phyloP scores from a whole-genome alignment of 768 basidiomycete species.

The Stropharia rugosoannulata region DNA sequence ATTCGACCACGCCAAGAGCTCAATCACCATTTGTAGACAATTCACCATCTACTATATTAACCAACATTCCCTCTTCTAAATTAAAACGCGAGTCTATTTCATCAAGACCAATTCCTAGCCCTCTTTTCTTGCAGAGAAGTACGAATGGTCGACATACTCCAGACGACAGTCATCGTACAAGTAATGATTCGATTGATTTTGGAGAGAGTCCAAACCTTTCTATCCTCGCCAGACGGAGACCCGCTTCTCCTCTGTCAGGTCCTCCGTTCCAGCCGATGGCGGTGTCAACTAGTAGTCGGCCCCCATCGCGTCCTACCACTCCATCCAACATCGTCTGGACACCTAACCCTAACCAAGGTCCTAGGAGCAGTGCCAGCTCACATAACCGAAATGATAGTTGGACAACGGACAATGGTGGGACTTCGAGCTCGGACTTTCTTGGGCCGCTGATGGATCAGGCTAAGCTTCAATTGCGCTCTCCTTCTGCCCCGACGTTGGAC shows the following conservation, averaged over 20 bases:
- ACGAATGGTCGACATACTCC: conserved; percentile 69
- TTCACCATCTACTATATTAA: conserved; percentile 31
- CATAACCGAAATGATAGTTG: conserved; percentile 65
- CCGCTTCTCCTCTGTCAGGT: conserved; percentile 70
- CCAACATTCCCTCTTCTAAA: conserved; percentile 30
- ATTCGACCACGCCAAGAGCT: conserved; percentile 79
- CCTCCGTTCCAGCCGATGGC: conserved; percentile 60
- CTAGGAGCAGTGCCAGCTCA: conserved; percentile 18
- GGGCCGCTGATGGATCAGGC: conserved; percentile 37
- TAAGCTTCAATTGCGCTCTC: conserved; percentile 30
- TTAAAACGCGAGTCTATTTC: conserved; percentile 57
- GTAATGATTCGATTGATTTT: conserved; percentile 38
- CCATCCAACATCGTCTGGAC: conserved; percentile 82
- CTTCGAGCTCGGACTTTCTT: conserved; percentile 28
- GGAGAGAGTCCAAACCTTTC: conserved; percentile 53
- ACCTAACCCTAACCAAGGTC: conserved; percentile 22
- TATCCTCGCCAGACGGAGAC: conserved; percentile 55
- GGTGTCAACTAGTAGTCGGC: conserved; percentile 28
- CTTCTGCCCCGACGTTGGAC: conserved; percentile 45
- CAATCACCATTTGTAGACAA: conserved; percentile 52
- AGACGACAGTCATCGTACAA: conserved; percentile 25
- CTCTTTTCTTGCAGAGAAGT: conserved; percentile 56
- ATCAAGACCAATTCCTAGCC: conserved; percentile 45
- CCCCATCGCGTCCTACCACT: conserved; percentile 62
- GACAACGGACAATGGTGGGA: conserved; percentile 34